Base-by-base conservation (phyloP, 768 basidiomycete species). In the Mycena latifolia region DNA sequence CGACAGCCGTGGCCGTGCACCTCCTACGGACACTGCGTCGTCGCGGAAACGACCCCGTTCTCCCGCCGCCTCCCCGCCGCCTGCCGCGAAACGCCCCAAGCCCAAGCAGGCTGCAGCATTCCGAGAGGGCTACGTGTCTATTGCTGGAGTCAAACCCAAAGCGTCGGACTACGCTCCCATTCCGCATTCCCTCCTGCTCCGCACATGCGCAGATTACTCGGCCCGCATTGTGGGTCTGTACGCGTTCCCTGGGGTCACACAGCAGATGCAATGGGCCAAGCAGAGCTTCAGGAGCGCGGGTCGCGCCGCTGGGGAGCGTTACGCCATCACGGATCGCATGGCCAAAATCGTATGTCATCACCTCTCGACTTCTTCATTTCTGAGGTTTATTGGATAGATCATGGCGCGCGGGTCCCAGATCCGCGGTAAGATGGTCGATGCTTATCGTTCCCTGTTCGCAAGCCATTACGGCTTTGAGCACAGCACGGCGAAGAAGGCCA, bases 371-470 rank as follows among this genome's bases (percentile, higher is more conserved):
- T 27, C 29, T 27, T 14, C 17, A n/a, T 33, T 17, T 35, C 39
- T 31, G 14, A 29, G 8, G 4, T 18, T 8, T n/a, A n/a, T 12
- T 22, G 4, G n/a, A 9, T 28, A 63, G 59, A 60, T 66, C 22
- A 50, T n/a, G 9, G 31, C 24, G 27, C 54, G 59, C 1, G 58
- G 58, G n/a, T 56, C 59, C 2, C 65, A 66, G 22, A 29, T 43
- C 1, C 59, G 65, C 12, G 59, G 65, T 43, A 66, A 61, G 35
- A 46, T 52, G 22, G 17, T 62, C 29, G 55, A 60, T 9, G 39
- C 27, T 0, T 43, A 17, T 29, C 61, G 55, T 2, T 10, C 46
- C 2, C 55, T 62, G 4, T 52, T 56, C 27, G 41, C 54, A 2
- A n/a, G n/a, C n/a, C n/a, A 48, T 24, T 66, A 33, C 20, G 47